Conservation (phyloP, 768 basidiomycete species). For the Amanita pseudoporphyria region DNA sequence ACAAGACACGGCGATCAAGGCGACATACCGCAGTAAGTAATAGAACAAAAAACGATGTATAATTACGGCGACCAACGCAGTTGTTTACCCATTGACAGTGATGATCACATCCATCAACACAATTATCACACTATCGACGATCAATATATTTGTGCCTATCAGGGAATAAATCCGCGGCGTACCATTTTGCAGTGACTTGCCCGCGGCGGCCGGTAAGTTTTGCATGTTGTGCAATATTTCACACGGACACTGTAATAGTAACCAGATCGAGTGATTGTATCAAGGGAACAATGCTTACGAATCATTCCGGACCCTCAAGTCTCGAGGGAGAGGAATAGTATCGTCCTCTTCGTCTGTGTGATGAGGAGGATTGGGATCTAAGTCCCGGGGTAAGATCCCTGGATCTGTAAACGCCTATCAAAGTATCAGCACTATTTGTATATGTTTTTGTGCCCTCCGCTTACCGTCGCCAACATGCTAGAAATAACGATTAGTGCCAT, state of each 20-base stretch:
- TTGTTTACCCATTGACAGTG: slow-evolving; percentile 92
- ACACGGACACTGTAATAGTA: slow-evolving; percentile 58
- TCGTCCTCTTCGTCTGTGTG: slow-evolving; percentile 49
- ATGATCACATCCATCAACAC: slow-evolving; percentile 92
- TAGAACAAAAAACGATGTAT: slow-evolving; percentile 85
- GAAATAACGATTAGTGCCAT: slow-evolving; percentile 54
- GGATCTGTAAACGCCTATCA: slow-evolving; percentile 68
- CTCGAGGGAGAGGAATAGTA: slow-evolving; percentile 65
- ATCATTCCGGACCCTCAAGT: slow-evolving; percentile 70
- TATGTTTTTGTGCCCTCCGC: slow-evolving; percentile 16
- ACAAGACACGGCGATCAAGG: slow-evolving; percentile 4
- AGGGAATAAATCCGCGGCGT: slow-evolving; percentile 14
- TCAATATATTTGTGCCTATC: slow-evolving; percentile 1
- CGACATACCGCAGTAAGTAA: slow-evolving; percentile 64
- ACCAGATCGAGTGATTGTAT: not conserved
- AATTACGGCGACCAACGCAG: slow-evolving; percentile 92
- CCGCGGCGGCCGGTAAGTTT: slow-evolving; percentile 86
- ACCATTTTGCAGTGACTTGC: slow-evolving; percentile 96
- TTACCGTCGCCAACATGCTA: slow-evolving; percentile 69
- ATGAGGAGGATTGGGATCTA: slow-evolving; percentile 82
- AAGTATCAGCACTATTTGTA: slow-evolving; percentile 5
- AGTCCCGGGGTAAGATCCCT: slow-evolving; percentile 80
- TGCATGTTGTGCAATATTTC: slow-evolving; percentile 92
- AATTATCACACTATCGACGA: slow-evolving; percentile 78
- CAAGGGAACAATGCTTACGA: slow-evolving; percentile 38